Conservation (phyloP, 805 yeast species). For the Wickerhamiella hasegawae region DNA sequence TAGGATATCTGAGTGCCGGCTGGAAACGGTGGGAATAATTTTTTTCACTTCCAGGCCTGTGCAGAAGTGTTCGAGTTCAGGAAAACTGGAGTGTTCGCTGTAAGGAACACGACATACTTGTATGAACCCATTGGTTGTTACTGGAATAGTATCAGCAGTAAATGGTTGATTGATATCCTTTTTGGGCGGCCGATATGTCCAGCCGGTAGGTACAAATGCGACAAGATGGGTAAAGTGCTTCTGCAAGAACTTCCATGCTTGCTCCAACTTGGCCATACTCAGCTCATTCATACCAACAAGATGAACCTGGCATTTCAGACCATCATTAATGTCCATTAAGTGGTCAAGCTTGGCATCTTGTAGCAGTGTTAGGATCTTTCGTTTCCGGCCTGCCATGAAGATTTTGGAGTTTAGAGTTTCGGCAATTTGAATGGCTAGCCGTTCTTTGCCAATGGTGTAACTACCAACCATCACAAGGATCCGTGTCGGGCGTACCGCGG, state of each 20-base stretch:
- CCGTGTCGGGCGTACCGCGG: constrained; percentile 15
- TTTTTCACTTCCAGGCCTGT: constrained; percentile 31
- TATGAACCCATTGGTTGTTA: constrained; percentile 21
- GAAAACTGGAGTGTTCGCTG: constrained; percentile 83
- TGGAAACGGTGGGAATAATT: constrained; percentile 65
- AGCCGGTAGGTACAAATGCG: constrained; percentile 83
- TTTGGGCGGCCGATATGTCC: constrained; percentile 64
- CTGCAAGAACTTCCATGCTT: constrained; percentile 33
- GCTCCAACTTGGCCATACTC: constrained; percentile 26
- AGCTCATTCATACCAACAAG: constrained; percentile 50
- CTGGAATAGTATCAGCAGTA: too few relatives aligned
- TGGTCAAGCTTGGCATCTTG: constrained; percentile 27
- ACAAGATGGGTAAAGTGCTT: constrained; percentile 40
- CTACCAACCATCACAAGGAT: constrained; percentile 63
- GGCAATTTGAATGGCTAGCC: constrained; percentile 43
- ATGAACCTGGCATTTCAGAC: constrained; percentile 43
- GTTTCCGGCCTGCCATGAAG: constrained; percentile 32
- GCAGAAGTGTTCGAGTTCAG: constrained; percentile 59
- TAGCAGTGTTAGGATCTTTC: constrained; percentile 30
- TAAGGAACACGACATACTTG: constrained; percentile 62
- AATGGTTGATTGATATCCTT: too few relatives aligned
- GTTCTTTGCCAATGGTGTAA: constrained; percentile 86
- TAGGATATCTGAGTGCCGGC: constrained; percentile 10
- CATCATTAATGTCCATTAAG: constrained; percentile 28
- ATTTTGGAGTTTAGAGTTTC: constrained; percentile 20